phyloP scores from a whole-genome alignment of 305 asterid genomes.

The Plantago lanceolata region DNA sequence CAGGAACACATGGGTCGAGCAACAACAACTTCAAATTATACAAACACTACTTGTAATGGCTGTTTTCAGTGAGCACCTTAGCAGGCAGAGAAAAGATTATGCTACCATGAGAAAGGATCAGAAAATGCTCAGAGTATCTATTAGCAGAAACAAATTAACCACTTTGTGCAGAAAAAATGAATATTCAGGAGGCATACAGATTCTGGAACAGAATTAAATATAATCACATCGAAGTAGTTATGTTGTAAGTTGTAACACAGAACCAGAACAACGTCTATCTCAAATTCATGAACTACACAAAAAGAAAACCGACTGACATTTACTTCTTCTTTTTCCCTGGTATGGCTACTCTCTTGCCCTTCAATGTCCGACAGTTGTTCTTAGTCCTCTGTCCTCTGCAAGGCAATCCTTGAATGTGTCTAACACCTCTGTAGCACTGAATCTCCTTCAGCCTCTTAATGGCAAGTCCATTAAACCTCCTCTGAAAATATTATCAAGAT shows the following conservation, averaged over 20 bases:
- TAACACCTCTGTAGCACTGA: constrained; percentile 85
- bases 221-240: constrained; percentile 18
- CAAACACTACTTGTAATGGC: no score
- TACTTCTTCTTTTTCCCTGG: constrained; percentile 88
- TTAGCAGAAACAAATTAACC: not conserved
- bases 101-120: not conserved
- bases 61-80: no score
- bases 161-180: not conserved
- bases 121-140: no score
- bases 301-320: constrained; percentile 15
- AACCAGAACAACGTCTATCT: constrained; percentile 18
- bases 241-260: constrained; percentile 9
- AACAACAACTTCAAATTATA: no score
- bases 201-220: constrained; percentile 19
- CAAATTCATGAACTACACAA: constrained; percentile 18
- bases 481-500: constrained; percentile 31
- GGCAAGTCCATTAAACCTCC: constrained; percentile 86
- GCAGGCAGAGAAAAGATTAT: no score
- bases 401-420: constrained; percentile 90
- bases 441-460: constrained; percentile 89
- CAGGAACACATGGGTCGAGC: no score
- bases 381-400: constrained; percentile 93
- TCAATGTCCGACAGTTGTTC: constrained; percentile 87
- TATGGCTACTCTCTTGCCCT: constrained; percentile 82
- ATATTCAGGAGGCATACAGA: not conserved